phyloP scores from a whole-genome alignment of 1,284 basidiomycete species.

The Polyporus tsugae region DNA sequence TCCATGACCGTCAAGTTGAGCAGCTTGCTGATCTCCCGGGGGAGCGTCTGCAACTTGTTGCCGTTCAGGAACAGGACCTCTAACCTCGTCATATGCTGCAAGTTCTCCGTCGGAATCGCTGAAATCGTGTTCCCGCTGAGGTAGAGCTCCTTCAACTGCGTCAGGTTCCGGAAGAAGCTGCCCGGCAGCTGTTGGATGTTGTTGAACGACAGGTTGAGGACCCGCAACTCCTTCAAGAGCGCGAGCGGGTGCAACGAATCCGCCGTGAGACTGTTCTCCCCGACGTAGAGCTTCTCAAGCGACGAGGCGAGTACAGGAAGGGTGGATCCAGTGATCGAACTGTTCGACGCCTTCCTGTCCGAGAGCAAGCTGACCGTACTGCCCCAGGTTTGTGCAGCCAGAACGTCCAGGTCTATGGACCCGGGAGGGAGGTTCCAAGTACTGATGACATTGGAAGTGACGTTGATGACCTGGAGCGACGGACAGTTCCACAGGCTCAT shows the following conservation, averaged over 20 bases:
- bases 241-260: slow-evolving; percentile 82
- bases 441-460: slow-evolving; percentile 89
- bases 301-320: slow-evolving; percentile 78
- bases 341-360: slow-evolving; percentile 56
- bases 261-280: slow-evolving; percentile 90
- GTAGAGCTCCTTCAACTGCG: slow-evolving; percentile 85
- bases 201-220: slow-evolving; percentile 96
- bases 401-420: slow-evolving; percentile 29
- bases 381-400: slow-evolving; percentile 18
- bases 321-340: slow-evolving; percentile 42
- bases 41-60: slow-evolving; percentile 93
- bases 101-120: slow-evolving; percentile 89
- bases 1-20: slow-evolving; percentile 86
- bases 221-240: slow-evolving; percentile 78
- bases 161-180: slow-evolving; percentile 77
- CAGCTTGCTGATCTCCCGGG: slow-evolving; percentile 89
- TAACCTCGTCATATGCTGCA: slow-evolving; percentile 74
- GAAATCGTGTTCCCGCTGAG: slow-evolving; percentile 94
- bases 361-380: slow-evolving; percentile 27
- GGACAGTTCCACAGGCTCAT: slow-evolving; percentile 87
- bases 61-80: slow-evolving; percentile 91
- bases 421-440: slow-evolving; percentile 70
- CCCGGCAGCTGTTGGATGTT: slow-evolving; percentile 91
- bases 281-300: slow-evolving; percentile 84
- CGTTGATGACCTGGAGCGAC: slow-evolving; percentile 80